A percentile compares a stretch with the other conserved stretches of the same genome.
Evolutionary conservation across 768 basidiomycete genomes (phyloP).

Genomic region (Sporobolomyces pararoseus): DNA sequence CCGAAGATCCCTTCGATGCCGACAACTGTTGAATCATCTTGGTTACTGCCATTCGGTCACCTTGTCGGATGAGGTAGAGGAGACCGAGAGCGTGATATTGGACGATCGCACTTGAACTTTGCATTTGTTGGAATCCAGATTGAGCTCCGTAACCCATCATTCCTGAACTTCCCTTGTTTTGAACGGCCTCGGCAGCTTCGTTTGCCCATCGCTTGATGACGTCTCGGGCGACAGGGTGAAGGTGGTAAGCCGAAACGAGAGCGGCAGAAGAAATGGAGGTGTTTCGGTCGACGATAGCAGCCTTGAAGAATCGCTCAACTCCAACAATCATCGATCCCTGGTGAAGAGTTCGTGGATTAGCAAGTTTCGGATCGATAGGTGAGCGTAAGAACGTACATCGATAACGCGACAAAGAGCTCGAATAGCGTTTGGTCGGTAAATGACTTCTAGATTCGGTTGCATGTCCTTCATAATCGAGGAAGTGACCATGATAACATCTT

Average conservation of each 20-base stretch:
- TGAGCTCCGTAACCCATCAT: slow-evolving; percentile 58
- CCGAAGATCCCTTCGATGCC: slow-evolving; percentile 77
- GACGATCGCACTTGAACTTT: slow-evolving; percentile 84
- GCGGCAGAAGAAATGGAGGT: slow-evolving; percentile 93
- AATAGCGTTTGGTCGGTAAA: slow-evolving; percentile 96
- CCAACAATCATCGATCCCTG: slow-evolving; percentile 99
- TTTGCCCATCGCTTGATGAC: slow-evolving; percentile 99
- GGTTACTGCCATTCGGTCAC: slow-evolving; percentile 97
- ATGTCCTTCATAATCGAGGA: slow-evolving; percentile 99
- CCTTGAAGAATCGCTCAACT: slow-evolving; percentile 98
- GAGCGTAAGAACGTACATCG: slow-evolving; percentile 64
- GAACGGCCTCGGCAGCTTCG: slow-evolving; percentile 94
- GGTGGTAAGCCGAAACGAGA: slow-evolving; percentile 82
- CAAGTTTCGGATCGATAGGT: neutral
- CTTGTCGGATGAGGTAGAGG: slow-evolving; percentile 88
- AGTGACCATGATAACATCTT: slow-evolving; percentile 99
- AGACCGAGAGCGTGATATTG: slow-evolving; percentile 96
- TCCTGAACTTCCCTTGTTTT: slow-evolving; percentile 67
- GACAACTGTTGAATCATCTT: slow-evolving; percentile 96
- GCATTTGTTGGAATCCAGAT: slow-evolving; percentile 66
- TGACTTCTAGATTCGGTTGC: slow-evolving; percentile 97
- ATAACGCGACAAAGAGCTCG: slow-evolving; percentile 93
- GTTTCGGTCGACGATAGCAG: slow-evolving; percentile 94
- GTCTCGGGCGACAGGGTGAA: slow-evolving; percentile 87
- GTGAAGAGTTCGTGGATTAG: too few relatives aligned